Base-by-base conservation (phyloP, 306 rosid genomes). In the Cicer bijugum region DNA sequence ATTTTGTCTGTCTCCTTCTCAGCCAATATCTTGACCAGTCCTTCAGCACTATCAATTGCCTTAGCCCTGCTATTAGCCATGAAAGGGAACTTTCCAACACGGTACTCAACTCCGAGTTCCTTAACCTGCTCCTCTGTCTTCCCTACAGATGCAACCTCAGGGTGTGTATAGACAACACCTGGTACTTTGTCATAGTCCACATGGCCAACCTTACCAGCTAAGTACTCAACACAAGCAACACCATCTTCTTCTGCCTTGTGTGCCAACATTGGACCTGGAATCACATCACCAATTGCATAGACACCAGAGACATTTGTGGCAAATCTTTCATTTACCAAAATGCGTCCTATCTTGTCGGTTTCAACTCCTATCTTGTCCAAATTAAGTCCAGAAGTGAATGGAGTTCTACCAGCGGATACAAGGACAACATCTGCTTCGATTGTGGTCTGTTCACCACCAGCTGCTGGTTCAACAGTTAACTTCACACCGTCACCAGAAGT, bases 231-330 rank as follows among this genome's bases (percentile, higher is more conserved):
- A 48, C 99, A 95, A 53, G 99, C 99, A 70, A 95, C 93, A 1
- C 99, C 99, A 64, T 95, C 99, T 85, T 95, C 97, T 83, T 95
- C 99, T 5, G 99, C 99, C 85, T 95, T 95, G 86, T 95, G 99
- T 56, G 99, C 99, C 56, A 95, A 83, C 99, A 95, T 91, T 6
- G 99, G 99, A 45, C 99, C 99, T 0, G 99, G 97, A 84, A 95
- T 95, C 17, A 95, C 97, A 59, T 95, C 99, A 12, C 99, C 99
- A 19, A 95, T 95, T 72, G 99, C 99, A 81, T 53, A 83, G 58
- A 95, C 94, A 61, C 97, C 89, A 6, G 88, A 51, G 12, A 95
- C 97, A 80, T 88, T 95, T 47, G 97, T 76, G 47, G 82, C 61
- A 65, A 95, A 95, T 79, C 91, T 85, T 72, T 88, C 96, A 44